Conservation (phyloP, 164 flowering plant species). For the grape (Vitis vinifera) region ASM3070453v1 NC_081822.1:10446501-10447000, state of each 20-base stretch:
- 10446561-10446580: constrained; percentile 36
- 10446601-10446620: constrained; percentile 60
- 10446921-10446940: too few species aligned
- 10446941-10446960: too few species aligned
- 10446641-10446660: constrained; percentile 55
- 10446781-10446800: too few species aligned
- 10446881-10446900: too few species aligned
- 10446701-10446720: constrained; percentile 74
- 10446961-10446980: too few species aligned
- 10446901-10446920: too few species aligned
- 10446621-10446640: constrained; percentile 88
- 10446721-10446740: constrained; percentile 30
- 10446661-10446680: constrained; percentile 55
- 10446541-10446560: not conserved
- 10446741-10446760: not conserved
- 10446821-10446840: too few species aligned
- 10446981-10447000: too few species aligned
- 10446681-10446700: constrained; percentile 44
- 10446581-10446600: constrained; percentile 53
- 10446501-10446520: not conserved
- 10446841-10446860: too few species aligned
- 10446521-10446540: not conserved
- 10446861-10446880: too few species aligned
- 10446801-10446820: too few species aligned
- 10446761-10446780: not conserved